Percentiles rank a stretch among this genome's conserved stretches.
Evolutionary conservation across 495 filamentous ascomycete genomes (phyloP).

Genomic region (Lepidopterella palustris): DNA sequence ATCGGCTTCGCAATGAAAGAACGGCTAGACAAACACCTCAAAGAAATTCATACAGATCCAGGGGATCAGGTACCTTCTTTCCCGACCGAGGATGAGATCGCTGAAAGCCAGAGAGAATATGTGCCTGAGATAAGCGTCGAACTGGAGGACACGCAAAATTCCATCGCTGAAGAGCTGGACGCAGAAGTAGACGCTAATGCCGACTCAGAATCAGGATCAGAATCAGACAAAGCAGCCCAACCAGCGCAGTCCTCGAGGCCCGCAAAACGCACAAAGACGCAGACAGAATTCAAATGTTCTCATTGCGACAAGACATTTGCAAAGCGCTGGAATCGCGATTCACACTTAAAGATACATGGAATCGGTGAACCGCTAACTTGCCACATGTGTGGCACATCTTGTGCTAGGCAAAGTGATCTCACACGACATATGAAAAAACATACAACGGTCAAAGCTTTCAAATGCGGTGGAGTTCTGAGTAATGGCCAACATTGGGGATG

Average conservation of each 20-base stretch:
- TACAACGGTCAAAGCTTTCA: not conserved
- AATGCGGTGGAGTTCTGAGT: not conserved
- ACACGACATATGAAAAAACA: not conserved
- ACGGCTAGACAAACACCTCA: slow-evolving; percentile 1
- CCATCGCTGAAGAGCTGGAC: not conserved
- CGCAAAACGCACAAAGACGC: not conserved
- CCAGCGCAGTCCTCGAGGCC: not conserved
- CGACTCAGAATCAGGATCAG: not conserved
- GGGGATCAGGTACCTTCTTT: not conserved
- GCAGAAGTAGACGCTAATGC: not conserved
- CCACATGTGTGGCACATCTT: not conserved
- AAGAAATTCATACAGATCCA: not conserved
- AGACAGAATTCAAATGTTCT: not conserved
- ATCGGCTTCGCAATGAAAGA: not conserved
- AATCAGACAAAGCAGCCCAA: not conserved
- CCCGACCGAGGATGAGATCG: not conserved
- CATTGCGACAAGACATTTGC: not conserved
- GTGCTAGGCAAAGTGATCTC: not conserved
- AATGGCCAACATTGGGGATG: slow-evolving; percentile 1
- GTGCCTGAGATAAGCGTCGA: not conserved
- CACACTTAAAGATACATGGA: not conserved
- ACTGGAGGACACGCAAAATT: not conserved
- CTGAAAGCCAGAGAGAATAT: not conserved
- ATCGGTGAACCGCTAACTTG: not conserved
- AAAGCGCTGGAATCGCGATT: not conserved